Conservation (phyloP, 1,284 basidiomycete genomes). For the Mixia osmundae region DNA sequence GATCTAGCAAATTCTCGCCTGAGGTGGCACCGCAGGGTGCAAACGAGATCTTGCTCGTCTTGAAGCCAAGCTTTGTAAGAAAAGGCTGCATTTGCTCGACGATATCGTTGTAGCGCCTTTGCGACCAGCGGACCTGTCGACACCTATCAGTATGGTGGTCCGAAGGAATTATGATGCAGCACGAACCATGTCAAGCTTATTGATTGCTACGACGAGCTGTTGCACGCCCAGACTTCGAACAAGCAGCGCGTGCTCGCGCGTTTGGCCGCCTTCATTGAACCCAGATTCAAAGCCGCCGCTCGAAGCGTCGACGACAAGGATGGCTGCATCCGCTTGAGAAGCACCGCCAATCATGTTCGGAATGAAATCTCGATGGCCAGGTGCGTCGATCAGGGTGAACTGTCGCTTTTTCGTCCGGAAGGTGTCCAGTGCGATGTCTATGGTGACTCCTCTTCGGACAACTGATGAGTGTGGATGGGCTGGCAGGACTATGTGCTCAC, state of each 20-base stretch:
- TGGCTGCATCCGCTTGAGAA: slow-evolving; percentile 81
- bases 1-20: slow-evolving; percentile 55
- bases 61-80: slow-evolving; percentile 66
- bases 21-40: slow-evolving; percentile 75
- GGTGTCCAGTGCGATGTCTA: slow-evolving; percentile 78
- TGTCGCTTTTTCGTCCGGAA: slow-evolving; percentile 51
- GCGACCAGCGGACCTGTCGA: slow-evolving; percentile 55
- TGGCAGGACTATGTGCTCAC: slow-evolving; percentile 26
- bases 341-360: slow-evolving; percentile 99
- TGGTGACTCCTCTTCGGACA: slow-evolving; percentile 61
- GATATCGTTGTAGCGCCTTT: slow-evolving; percentile 65
- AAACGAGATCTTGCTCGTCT: slow-evolving; percentile 49
- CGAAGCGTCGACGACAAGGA: slow-evolving; percentile 80
- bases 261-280: slow-evolving; percentile 82
- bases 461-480: background rate
- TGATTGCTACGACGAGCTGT: slow-evolving; percentile 76
- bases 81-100: slow-evolving; percentile 50
- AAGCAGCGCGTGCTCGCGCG: slow-evolving; percentile 80
- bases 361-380: slow-evolving; percentile 90
- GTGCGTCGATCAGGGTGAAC: slow-evolving; percentile 84
- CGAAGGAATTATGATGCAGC: background rate
- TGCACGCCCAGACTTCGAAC: slow-evolving; percentile 84
- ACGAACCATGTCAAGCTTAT: slow-evolving; percentile 72
- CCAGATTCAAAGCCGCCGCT: slow-evolving; percentile 88
- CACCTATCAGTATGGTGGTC: background rate